Percentiles rank a stretch among this genome's conserved stretches.
These are phyloP conservation scores for Trypanosomatidae sp. DNA, from an alignment of 208 protist genomes.

Conservation along the genomic window DNA sequence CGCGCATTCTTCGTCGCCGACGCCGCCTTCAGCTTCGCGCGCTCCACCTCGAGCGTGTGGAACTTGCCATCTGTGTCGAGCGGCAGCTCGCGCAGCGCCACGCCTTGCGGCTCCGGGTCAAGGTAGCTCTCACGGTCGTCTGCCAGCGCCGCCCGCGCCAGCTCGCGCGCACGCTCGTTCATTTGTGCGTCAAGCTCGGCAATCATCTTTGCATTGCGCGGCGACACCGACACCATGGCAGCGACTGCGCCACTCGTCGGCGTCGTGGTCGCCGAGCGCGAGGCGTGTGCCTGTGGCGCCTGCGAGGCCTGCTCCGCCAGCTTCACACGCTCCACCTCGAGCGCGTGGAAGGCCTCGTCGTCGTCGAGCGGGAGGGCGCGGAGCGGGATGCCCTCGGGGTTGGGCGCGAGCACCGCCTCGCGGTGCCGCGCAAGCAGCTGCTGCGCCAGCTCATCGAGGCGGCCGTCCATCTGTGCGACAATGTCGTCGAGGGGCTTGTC, in stretches of 20 bases:
- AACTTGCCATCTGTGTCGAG: constrained; percentile 52
- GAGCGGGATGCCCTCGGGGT: constrained; percentile 58
- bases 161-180: constrained; percentile 46
- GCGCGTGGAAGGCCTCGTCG: constrained; percentile 47
- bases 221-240: constrained; percentile 11
- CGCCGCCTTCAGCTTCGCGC: constrained; percentile 49
- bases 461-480: constrained; percentile 30
- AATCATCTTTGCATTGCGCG: constrained; percentile 43
- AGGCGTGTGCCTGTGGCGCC: constrained; percentile 38
- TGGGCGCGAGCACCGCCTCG: constrained; percentile 24
- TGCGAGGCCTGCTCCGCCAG: constrained; percentile 28
- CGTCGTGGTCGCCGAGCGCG: no score
- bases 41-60: constrained; percentile 40
- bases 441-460: constrained; percentile 41
- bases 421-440: constrained; percentile 38
- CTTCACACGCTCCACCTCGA: constrained; percentile 54
- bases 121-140: constrained; percentile 31
- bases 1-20: constrained; percentile 28
- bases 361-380: constrained; percentile 35
- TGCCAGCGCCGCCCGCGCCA: constrained; percentile 52
- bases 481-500: no score
- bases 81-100: constrained; percentile 20
- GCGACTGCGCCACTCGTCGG: no score
- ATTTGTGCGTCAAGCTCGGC: constrained; percentile 38
- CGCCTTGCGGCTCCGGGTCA: constrained; percentile 9